These are phyloP conservation scores for Lactarius evosmus DNA, from an alignment of 768 basidiomycete species.

Conservation along the genomic window DNA sequence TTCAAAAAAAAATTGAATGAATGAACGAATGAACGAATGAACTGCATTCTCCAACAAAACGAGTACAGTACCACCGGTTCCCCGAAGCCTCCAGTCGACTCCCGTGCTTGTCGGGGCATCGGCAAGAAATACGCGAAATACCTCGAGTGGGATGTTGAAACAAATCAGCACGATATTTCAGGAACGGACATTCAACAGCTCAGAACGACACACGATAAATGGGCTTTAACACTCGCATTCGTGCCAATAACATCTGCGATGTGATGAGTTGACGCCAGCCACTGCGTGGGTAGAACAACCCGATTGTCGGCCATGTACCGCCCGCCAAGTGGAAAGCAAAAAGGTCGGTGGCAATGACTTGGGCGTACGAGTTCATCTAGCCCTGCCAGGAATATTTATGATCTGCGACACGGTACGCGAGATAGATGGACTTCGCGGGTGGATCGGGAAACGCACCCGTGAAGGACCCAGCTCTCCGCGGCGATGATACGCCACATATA, in stretches of 20 bases:
- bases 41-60: not conserved
- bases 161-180: not conserved
- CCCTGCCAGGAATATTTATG: not conserved
- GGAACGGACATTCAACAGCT: not conserved
- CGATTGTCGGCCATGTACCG: slow-evolving; percentile 4
- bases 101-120: slow-evolving; percentile 24
- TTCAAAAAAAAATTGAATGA: no score
- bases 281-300: not conserved
- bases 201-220: slow-evolving; percentile 14
- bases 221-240: slow-evolving; percentile 24
- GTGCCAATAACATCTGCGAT: slow-evolving; percentile 29
- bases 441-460: not conserved
- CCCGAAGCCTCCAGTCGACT: slow-evolving; percentile 18
- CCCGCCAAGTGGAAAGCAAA: not conserved
- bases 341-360: not conserved
- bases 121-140: not conserved
- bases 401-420: slow-evolving; percentile 8
- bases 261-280: not conserved
- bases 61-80: not conserved
- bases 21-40: no score
- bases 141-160: slow-evolving; percentile 1
- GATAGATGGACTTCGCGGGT: slow-evolving; percentile 2
- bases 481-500: slow-evolving; percentile 2
- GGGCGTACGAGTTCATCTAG: not conserved
- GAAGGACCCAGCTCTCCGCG: slow-evolving; percentile 12